Evolutionary conservation across 2,329 filamentous ascomycete genomes (phyloP).

Genomic region (Drechslera avenae): DNA sequence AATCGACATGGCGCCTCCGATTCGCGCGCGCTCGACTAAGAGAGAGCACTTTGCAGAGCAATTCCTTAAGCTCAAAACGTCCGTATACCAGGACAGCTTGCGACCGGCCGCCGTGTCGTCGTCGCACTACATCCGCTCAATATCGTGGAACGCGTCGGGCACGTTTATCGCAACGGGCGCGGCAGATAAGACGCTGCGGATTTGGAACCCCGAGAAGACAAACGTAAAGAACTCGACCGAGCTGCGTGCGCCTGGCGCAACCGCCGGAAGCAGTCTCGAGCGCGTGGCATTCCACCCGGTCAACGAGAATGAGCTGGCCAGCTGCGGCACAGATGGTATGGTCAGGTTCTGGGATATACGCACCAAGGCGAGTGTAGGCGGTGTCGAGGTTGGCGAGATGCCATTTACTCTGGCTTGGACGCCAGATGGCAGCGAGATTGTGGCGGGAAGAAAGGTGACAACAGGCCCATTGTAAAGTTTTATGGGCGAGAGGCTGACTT

Average conservation of each 20-base stretch:
- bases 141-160: slow-evolving; percentile 89
- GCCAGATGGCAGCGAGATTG: slow-evolving; percentile 70
- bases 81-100: slow-evolving; percentile 62
- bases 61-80: slow-evolving; percentile 71
- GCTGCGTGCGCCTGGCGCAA: slow-evolving; percentile 65
- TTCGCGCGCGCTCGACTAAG: slow-evolving; percentile 61
- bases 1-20: slow-evolving; percentile 44
- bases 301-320: slow-evolving; percentile 77
- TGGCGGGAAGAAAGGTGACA: slow-evolving; percentile 74
- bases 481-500: not conserved
- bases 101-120: slow-evolving; percentile 42
- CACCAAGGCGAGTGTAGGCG: slow-evolving; percentile 71
- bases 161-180: slow-evolving; percentile 83
- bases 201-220: slow-evolving; percentile 81
- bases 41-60: slow-evolving; percentile 72
- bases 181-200: slow-evolving; percentile 70
- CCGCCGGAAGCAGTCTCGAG: slow-evolving; percentile 58
- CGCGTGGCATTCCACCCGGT: slow-evolving; percentile 79
- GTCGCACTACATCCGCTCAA: slow-evolving; percentile 64
- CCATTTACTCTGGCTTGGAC: slow-evolving; percentile 76
- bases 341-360: slow-evolving; percentile 82
- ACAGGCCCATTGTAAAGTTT: not conserved
- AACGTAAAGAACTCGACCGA: slow-evolving; percentile 77
- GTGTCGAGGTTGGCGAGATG: slow-evolving; percentile 65
- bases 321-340: slow-evolving; percentile 73